phyloP scores from a whole-genome alignment of 768 basidiomycete genomes.

The Russula ochroleuca region DNA sequence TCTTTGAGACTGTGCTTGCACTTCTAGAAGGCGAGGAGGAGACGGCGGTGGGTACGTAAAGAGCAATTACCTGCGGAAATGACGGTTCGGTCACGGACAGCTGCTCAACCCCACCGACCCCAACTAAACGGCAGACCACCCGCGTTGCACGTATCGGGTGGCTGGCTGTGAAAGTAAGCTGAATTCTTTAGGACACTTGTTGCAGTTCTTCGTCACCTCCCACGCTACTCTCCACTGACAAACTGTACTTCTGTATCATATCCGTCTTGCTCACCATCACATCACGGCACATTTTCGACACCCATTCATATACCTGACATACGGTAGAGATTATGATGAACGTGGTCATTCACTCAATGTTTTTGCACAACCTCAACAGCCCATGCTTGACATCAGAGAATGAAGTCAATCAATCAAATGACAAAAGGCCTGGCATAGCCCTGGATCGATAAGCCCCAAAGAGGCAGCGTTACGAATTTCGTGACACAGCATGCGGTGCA shows the following conservation, averaged over 20 bases:
- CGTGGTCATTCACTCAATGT: neutral
- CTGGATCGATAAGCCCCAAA: neutral
- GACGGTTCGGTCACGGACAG: neutral
- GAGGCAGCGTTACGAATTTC: neutral
- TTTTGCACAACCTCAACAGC: neutral
- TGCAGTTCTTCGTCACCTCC: neutral
- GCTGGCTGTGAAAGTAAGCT: neutral
- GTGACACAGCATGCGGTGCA: neutral
- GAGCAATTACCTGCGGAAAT: neutral
- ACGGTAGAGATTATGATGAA: neutral
- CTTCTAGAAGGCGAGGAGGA: slow-evolving; percentile 76
- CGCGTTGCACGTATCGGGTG: neutral
- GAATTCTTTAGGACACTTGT: neutral
- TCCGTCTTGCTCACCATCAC: slow-evolving; percentile 7
- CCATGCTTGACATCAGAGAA: no score
- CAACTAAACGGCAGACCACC: neutral
- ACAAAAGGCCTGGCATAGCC: no score
- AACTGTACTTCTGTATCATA: slow-evolving; percentile 22
- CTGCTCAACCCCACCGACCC: neutral
- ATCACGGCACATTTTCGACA: neutral
- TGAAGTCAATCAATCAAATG: no score
- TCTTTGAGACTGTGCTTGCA: slow-evolving; percentile 86
- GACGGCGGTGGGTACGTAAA: slow-evolving; percentile 34
- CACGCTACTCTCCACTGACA: slow-evolving; percentile 9
- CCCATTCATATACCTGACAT: slow-evolving; percentile 7